Conservation (phyloP, 2,329 filamentous ascomycete species). For the Sphaerulina populicola region DNA sequence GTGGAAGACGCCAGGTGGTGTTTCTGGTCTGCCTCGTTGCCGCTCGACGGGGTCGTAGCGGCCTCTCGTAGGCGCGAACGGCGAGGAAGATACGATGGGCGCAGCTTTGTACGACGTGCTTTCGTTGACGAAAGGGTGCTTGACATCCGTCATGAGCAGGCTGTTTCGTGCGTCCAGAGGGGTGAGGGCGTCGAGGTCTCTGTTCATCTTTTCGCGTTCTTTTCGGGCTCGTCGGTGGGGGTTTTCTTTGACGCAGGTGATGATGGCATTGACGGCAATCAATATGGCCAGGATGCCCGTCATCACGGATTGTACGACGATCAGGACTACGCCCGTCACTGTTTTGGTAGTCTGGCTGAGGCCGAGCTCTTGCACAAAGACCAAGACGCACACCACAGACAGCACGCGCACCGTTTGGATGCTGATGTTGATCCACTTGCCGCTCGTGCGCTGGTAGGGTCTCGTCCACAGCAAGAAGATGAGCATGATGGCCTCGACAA, state of each 20-base stretch:
- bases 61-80: conserved; percentile 28
- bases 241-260: conserved; percentile 74
- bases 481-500: conserved; percentile 74
- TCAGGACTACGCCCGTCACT: conserved; percentile 82
- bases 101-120: conserved; percentile 30
- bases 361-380: conserved; percentile 89
- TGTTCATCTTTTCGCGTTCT: conserved; percentile 72
- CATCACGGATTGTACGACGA: conserved; percentile 79
- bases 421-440: conserved; percentile 85
- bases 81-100: conserved; percentile 26
- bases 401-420: conserved; percentile 85
- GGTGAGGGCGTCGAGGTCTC: conserved; percentile 73
- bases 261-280: conserved; percentile 81
- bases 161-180: conserved; percentile 81
- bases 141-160: conserved; percentile 63
- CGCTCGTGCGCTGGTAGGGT: conserved; percentile 77
- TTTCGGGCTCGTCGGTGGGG: conserved; percentile 82
- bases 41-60: conserved; percentile 29
- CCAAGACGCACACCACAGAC: conserved; percentile 77
- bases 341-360: conserved; percentile 89
- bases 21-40: conserved; percentile 19
- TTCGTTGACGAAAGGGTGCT: conserved; percentile 28
- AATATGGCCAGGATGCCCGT: conserved; percentile 77
- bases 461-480: conserved; percentile 71
- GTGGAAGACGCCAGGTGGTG: conserved; percentile 6